Evolutionary conservation across 768 basidiomycete species (phyloP).

Genomic region (Exsudoporus frostii): DNA sequence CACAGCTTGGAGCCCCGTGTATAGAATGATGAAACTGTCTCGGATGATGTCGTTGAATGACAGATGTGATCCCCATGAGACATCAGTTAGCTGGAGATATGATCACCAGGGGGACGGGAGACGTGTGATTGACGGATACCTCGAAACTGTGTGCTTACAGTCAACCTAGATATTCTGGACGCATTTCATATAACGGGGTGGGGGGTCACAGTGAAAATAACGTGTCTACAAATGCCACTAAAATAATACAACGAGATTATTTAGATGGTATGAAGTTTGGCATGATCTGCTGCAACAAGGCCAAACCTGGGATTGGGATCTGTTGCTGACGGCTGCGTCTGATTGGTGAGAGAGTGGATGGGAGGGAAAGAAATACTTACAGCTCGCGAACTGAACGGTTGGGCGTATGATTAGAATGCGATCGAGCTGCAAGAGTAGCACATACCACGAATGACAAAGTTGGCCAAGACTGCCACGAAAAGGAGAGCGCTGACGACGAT

Average conservation of each 20-base stretch:
- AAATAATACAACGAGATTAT: neutral
- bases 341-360: neutral
- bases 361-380: conserved; percentile 34
- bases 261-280: conserved; percentile 20
- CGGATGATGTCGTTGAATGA: neutral
- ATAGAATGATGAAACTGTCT: neutral
- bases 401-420: conserved; percentile 4
- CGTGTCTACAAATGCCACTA: neutral
- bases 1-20: neutral
- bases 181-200: neutral
- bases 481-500: conserved; percentile 76
- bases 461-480: conserved; percentile 84
- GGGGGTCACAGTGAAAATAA: neutral
- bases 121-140: neutral
- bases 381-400: conserved; percentile 52
- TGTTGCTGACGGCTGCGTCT: conserved; percentile 25
- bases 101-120: neutral
- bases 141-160: neutral
- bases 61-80: neutral
- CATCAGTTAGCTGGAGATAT: neutral
- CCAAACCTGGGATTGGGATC: conserved; percentile 30
- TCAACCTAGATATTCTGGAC: neutral
- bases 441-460: conserved; percentile 84
- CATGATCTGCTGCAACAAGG: conserved; percentile 20
- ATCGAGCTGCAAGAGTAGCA: conserved; percentile 7